Base-by-base conservation (phyloP, 345 rosid species). In the Excoecaria cochinchinensis region DNA sequence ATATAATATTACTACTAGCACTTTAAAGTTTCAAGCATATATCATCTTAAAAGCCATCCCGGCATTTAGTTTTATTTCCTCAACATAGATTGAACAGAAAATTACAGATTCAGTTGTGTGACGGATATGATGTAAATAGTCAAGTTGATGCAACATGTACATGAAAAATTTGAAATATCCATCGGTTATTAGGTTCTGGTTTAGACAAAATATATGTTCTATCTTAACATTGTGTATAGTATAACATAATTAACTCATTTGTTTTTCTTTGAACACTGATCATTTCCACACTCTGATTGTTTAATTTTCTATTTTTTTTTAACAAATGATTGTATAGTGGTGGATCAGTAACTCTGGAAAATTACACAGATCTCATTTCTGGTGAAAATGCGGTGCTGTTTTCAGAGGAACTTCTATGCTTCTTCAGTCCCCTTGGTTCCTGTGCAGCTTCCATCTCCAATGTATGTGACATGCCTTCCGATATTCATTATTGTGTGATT, bases 381-480 rank as follows among this genome's bases (percentile, higher is more conserved):
- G 60, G 76, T 58, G 78, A 84, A 84, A 42, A 64, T 72, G 73
- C 61, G 75, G 39, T 82, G 74, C 83, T 81, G 77, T 79, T 78
- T 74, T 31, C 90, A 82, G 8, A 79, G 86, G 78, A 82, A 75
- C 17, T 76, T 86, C 25, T 78, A 74, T 1, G 74, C 89, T 36
- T 82, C 85, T 10, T 73, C 83, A 74, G 73, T 85, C 67, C 82
- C 88, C 59, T 56, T 86, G 83, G 70, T 74, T 76, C 89, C 92
- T 50, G 48, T 85, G 56, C 85, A 81, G 61, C 89, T 88, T 70
- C 95, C 97, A 19, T 89, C 92, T 79, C 86, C 88, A 68, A 85
- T 77, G 93, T 89, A 84, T 8, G 85, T 65, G 36, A 48, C 51
- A n/a, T 52, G 40, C 47, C 47, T 38, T 68, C 75, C 50, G 22